phyloP scores from a whole-genome alignment of 495 filamentous ascomycete genomes.

The Podospora comata region DNA sequence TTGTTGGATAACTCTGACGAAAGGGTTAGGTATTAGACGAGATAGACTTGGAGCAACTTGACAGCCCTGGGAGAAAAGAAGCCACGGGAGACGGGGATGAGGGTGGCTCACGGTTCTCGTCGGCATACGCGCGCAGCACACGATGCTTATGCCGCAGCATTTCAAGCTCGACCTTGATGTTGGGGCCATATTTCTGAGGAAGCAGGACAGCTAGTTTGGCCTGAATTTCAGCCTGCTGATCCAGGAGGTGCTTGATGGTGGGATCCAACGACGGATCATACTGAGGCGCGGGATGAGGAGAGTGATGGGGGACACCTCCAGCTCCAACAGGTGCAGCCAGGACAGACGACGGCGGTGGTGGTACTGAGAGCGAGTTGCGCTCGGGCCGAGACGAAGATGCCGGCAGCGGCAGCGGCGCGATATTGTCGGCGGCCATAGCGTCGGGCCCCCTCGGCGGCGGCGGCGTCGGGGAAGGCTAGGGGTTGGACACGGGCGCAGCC shows the following conservation, averaged over 20 bases:
- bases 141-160: constrained; percentile 49
- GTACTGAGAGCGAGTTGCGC: constrained; percentile 30
- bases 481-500: neutral
- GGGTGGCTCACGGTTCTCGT: constrained; percentile 43
- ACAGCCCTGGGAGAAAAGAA: neutral
- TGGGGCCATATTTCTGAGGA: constrained; percentile 43
- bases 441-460: neutral
- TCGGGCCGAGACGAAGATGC: constrained; percentile 25
- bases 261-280: constrained; percentile 44
- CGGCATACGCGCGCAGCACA: constrained; percentile 41
- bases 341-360: constrained; percentile 21
- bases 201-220: constrained; percentile 45
- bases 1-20: constrained; percentile 42
- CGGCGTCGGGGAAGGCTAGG: neutral
- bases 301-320: constrained; percentile 8
- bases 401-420: constrained; percentile 26
- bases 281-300: constrained; percentile 9
- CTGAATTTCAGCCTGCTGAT: constrained; percentile 51
- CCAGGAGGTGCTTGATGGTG: constrained; percentile 45
- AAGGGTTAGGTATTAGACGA: neutral
- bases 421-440: constrained; percentile 33
- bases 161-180: constrained; percentile 43
- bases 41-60: constrained; percentile 17
- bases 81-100: constrained; percentile 5
- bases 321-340: constrained; percentile 21